Evolutionary conservation across 139 green algal genomes (phyloP).

Genomic region (Astrephomene gubernaculifera): DNA sequence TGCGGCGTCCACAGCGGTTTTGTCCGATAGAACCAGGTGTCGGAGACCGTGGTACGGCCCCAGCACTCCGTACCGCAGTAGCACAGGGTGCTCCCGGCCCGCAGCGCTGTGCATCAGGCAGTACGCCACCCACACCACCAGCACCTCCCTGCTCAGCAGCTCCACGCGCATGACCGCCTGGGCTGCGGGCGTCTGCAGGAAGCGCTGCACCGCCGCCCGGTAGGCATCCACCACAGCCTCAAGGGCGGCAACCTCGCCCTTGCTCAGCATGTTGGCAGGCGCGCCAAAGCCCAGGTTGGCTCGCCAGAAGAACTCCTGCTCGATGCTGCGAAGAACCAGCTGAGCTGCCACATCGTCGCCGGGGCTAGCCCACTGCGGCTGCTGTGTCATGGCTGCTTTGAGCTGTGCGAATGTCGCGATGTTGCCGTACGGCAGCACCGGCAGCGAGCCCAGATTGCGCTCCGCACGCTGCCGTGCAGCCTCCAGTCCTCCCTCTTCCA

Average conservation of each 20-base stretch:
- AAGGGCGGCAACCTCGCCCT: conserved; percentile 38
- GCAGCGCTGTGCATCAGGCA: conserved; percentile 49
- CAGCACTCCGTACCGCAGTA: conserved; percentile 38
- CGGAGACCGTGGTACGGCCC: conserved; percentile 48
- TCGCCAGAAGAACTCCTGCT: conserved; percentile 52
- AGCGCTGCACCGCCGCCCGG: conserved; percentile 7
- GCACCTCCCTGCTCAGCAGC: conserved; percentile 57
- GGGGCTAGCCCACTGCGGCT: background rate
- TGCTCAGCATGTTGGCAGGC: background rate
- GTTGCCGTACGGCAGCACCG: background rate
- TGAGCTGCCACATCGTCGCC: conserved; percentile 34
- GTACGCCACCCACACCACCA: conserved; percentile 61
- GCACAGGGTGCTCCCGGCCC: background rate
- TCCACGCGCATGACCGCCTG: conserved; percentile 49
- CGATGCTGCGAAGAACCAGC: conserved; percentile 49
- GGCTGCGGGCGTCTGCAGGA: background rate
- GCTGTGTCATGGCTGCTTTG: background rate
- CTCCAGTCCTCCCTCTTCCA: background rate
- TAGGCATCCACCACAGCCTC: conserved; percentile 53
- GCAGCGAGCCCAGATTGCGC: conserved; percentile 51
- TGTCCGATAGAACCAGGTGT: conserved; percentile 65
- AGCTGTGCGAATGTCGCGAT: background rate
- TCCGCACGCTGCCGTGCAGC: conserved; percentile 18
- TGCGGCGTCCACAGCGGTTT: conserved; percentile 41
- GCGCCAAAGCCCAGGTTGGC: conserved; percentile 21